phyloP scores from a whole-genome alignment of 2,329 filamentous ascomycete genomes.

The Cryphonectria naterciae region DNA sequence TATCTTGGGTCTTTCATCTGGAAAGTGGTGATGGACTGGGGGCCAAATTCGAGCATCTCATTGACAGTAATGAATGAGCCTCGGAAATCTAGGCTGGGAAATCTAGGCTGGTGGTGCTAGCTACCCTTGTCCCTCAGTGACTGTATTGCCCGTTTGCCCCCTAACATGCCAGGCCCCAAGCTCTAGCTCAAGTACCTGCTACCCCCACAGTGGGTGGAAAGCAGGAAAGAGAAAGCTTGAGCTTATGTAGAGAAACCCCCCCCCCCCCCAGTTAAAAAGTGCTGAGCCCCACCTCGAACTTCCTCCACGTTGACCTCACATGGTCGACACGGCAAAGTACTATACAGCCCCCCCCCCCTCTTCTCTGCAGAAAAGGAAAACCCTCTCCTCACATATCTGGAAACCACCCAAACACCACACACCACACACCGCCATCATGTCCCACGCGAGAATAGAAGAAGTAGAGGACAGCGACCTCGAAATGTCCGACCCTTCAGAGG shows the following conservation, averaged over 20 bases:
- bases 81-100: too few species aligned
- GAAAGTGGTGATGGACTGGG: too few species aligned
- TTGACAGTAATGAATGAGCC: too few species aligned
- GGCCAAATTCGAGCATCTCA: too few species aligned
- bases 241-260: conserved; percentile 6
- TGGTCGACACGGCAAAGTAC: not conserved
- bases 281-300: conserved; percentile 12
- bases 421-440: conserved; percentile 58
- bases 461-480: conserved; percentile 79
- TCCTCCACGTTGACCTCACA: conserved; percentile 25
- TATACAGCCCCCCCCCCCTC: not conserved
- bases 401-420: not conserved
- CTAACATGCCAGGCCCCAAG: not conserved
- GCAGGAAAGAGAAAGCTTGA: not conserved
- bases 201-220: conserved; percentile 8
- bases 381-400: too few species aligned
- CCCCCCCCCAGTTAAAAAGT: not conserved
- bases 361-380: too few species aligned
- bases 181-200: not conserved
- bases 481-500: conserved; percentile 82
- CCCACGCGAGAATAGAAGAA: conserved; percentile 89
- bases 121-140: not conserved
- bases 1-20: too few species aligned
- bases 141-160: not conserved
- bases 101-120: not conserved